A percentile compares a stretch with the other conserved stretches of the same genome.
Evolutionary conservation across 2,329 filamentous ascomycete genomes (phyloP).

Genomic region (Penicillium crustosum): DNA sequence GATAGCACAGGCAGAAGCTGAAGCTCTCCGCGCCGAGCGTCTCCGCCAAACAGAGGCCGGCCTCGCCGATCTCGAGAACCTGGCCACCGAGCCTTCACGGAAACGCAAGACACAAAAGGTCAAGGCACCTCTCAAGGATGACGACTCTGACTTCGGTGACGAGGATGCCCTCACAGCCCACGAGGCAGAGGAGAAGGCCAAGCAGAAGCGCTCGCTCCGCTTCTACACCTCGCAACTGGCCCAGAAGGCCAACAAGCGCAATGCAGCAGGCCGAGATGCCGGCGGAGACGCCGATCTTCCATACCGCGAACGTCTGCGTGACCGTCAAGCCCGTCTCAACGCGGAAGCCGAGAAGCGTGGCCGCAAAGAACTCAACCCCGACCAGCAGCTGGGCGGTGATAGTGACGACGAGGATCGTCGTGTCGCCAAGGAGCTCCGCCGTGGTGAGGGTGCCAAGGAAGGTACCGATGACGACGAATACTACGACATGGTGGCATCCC

Average conservation of each 20-base stretch:
- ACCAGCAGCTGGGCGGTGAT: conserved; percentile 68
- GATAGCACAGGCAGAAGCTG: conserved; percentile 55
- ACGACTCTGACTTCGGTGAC: conserved; percentile 88
- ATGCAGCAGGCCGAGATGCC: conserved; percentile 64
- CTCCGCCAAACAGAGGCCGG: conserved; percentile 64
- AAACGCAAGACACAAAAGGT: conserved; percentile 45
- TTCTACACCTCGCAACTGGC: conserved; percentile 99
- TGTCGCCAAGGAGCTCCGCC: conserved; percentile 52
- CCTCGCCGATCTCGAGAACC: conserved; percentile 67
- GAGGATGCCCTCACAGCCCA: conserved; percentile 75
- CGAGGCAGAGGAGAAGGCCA: conserved; percentile 81
- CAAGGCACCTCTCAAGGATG: conserved; percentile 37
- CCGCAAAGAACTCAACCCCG: conserved; percentile 60
- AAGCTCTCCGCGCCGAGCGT: conserved; percentile 54
- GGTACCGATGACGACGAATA: conserved; percentile 59
- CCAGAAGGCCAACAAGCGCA: conserved; percentile 83
- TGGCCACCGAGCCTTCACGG: conserved; percentile 52
- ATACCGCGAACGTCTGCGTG: conserved; percentile 81
- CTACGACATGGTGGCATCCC: conserved; percentile 81
- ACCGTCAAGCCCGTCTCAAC: conserved; percentile 81
- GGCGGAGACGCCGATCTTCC: conserved; percentile 62
- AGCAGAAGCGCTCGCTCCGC: conserved; percentile 84
- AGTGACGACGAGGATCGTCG: conserved; percentile 65
- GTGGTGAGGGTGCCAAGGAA: conserved; percentile 32
- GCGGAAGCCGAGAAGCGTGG: conserved; percentile 85